Evolutionary conservation across 1,284 basidiomycete species (phyloP).

Genomic region (Lignosus rhinocerotis): DNA sequence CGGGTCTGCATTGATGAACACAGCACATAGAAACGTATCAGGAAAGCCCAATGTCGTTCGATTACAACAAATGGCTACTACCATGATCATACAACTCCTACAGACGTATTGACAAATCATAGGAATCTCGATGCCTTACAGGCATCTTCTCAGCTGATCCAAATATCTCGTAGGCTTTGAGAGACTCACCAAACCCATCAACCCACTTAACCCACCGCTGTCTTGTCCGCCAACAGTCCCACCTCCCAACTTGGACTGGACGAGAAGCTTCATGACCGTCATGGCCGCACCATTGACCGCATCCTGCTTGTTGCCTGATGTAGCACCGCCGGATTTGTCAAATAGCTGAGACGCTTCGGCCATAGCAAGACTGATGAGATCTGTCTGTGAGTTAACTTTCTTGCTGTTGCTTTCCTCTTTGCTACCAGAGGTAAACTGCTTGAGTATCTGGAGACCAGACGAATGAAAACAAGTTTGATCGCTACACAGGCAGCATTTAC

Average conservation of each 20-base stretch:
- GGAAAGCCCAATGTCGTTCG: no score
- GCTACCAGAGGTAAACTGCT: constrained; percentile 59
- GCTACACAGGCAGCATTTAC: no score
- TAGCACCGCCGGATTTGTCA: constrained; percentile 64
- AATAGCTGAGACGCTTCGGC: constrained; percentile 75
- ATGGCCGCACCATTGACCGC: constrained; percentile 80
- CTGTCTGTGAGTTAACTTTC: constrained; percentile 45
- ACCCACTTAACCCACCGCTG: constrained; percentile 61
- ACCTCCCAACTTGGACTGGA: constrained; percentile 62
- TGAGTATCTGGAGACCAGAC: no score
- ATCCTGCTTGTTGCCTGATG: constrained; percentile 76
- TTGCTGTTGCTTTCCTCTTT: constrained; percentile 30
- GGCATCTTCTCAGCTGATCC: no score
- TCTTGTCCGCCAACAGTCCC: constrained; percentile 51
- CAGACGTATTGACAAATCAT: no score
- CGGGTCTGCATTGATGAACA: no score
- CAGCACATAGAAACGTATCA: no score
- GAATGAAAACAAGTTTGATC: no score
- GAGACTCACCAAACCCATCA: constrained; percentile 66
- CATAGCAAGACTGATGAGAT: constrained; percentile 85
- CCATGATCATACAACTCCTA: no score
- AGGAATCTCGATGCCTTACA: no score
- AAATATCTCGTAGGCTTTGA: no score
- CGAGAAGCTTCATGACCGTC: constrained; percentile 81
- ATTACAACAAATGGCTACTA: no score